Base-by-base conservation (phyloP, 805 yeast genomes). In the Yamadazyma insecticola region DNA sequence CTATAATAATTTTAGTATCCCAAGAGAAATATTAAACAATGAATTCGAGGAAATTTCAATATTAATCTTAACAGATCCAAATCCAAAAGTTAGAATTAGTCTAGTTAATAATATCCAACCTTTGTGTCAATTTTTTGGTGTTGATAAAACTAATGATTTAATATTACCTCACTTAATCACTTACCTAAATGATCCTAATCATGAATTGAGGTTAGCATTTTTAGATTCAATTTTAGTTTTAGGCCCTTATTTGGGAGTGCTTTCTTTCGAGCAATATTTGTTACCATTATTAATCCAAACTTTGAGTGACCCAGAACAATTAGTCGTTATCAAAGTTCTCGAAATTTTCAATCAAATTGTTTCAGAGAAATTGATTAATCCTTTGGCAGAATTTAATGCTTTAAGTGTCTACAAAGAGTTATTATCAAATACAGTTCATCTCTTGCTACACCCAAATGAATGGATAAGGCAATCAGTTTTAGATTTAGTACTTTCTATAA, bases 161-260 rank as follows among this genome's bases (percentile, higher is more conserved):
- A 78, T 92, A 14, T 58, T 92, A 28, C 88, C 96, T 26, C 97
- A 92, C 60, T 62, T 89, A 34, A 89, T 92, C 26, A 89, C 97
- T 0, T 92, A 88, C 48, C 59, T 92, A 40, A 92, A 92, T 53
- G 96, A 89, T 49, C 70, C 76, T 33, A 77, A 78, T 47, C 61
- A 81, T 0, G 70, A 76, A 13, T 61, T 92, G 14, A 66, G 94
- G 37, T 60, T 83, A 17, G 76, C 79, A 4, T 79, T 92, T 45
- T 78, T 90, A 22, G 71, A 77, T 24, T 70, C 87, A 6, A 74
- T 89, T 8, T 70, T 87, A 2, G 76, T 81, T 1, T 65, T 92
- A 7, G 82, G 95, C 0, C 75, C 88, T 4, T 81, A 77, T 49
- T 77, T 89, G 11, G 98, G 98, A 0, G 75, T 79, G 0, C 68